phyloP scores from a whole-genome alignment of 208 protist species.

The Strigomonas culicis region DNA sequence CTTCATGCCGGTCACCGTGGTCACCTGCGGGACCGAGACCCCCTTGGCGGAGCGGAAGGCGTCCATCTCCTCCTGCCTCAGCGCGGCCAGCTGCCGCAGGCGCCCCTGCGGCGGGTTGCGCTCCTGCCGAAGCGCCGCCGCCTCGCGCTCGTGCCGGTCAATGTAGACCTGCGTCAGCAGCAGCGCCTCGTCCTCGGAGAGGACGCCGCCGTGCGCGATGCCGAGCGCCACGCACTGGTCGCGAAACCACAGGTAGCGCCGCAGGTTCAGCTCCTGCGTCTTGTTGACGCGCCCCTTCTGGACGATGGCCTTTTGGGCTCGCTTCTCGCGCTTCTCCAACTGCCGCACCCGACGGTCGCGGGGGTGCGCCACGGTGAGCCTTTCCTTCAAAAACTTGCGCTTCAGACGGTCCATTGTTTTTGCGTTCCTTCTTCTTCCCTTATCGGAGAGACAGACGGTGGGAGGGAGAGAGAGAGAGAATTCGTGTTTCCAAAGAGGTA shows the following conservation, averaged over 20 bases:
- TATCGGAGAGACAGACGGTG: neutral
- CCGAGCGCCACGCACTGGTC: slow-evolving; percentile 61
- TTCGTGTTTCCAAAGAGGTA: slow-evolving; percentile 7
- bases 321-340: slow-evolving; percentile 54
- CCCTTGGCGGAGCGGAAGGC: slow-evolving; percentile 54
- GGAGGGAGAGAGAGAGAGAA: slow-evolving; percentile 14
- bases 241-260: slow-evolving; percentile 76
- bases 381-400: slow-evolving; percentile 26
- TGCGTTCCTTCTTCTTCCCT: neutral
- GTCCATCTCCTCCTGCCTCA: slow-evolving; percentile 46
- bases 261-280: slow-evolving; percentile 30
- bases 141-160: slow-evolving; percentile 58
- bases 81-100: slow-evolving; percentile 56
- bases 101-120: slow-evolving; percentile 64
- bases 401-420: slow-evolving; percentile 21
- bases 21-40: slow-evolving; percentile 46
- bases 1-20: slow-evolving; percentile 49
- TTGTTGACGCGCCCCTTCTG: slow-evolving; percentile 35
- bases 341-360: slow-evolving; percentile 71
- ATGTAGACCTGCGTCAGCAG: slow-evolving; percentile 56
- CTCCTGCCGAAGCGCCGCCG: slow-evolving; percentile 35
- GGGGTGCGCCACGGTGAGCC: slow-evolving; percentile 44
- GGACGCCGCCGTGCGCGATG: slow-evolving; percentile 12
- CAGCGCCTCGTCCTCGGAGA: slow-evolving; percentile 34
- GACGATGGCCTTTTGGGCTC: slow-evolving; percentile 24